phyloP scores from a whole-genome alignment of 345 rosid species.

The Eucalyptus sideroxylon region DNA sequence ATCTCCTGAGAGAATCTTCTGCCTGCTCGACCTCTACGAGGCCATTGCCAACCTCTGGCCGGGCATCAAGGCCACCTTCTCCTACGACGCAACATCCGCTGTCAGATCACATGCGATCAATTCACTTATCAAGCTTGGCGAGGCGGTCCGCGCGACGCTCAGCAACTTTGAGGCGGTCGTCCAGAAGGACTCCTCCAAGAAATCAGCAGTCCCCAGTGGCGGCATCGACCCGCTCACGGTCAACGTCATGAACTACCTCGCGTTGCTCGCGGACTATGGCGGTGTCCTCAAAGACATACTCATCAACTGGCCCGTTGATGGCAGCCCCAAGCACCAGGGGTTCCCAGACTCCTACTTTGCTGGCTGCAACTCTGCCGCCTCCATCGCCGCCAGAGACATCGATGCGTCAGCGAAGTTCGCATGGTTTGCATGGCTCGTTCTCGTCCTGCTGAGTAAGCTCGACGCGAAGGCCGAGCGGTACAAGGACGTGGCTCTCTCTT shows the following conservation, averaged over 20 bases:
- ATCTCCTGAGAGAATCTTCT: background rate
- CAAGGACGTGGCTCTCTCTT: background rate
- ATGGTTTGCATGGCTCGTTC: background rate
- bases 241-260: slow-evolving; percentile 1
- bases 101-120: background rate
- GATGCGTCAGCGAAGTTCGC: background rate
- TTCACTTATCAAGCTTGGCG: background rate
- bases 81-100: background rate
- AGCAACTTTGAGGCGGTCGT: background rate
- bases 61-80: background rate
- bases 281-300: background rate
- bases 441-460: background rate
- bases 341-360: background rate
- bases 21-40: background rate
- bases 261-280: background rate
- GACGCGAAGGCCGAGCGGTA: background rate
- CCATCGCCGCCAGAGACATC: background rate
- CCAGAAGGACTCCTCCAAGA: background rate
- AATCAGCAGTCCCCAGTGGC: background rate
- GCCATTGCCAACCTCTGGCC: background rate
- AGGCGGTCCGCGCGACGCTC: background rate
- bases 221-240: slow-evolving; percentile 1
- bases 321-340: background rate
- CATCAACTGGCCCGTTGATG: background rate
- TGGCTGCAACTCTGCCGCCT: background rate